A percentile compares a stretch with the other conserved stretches of the same genome.
Evolutionary conservation across 1,284 basidiomycete genomes (phyloP).

Genomic region (Cutaneotrichosporon mucoides): DNA sequence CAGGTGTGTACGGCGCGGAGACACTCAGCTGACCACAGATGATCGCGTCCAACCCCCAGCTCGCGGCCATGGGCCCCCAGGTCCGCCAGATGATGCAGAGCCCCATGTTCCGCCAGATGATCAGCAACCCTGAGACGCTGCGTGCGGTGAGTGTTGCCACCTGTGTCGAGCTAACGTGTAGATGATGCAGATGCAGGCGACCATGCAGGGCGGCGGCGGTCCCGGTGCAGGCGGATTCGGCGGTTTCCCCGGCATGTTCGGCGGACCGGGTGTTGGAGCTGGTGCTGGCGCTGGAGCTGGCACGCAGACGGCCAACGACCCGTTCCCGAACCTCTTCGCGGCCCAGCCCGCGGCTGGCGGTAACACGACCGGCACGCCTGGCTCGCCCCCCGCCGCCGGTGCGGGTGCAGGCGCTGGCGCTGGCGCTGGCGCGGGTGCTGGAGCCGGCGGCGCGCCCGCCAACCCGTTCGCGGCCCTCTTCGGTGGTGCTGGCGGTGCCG

Average conservation of each 20-base stretch:
- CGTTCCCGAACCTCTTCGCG: constrained; percentile 46
- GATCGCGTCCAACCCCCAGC: constrained; percentile 73
- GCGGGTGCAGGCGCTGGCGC: constrained; percentile 9
- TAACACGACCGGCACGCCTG: constrained; percentile 3
- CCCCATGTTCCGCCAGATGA: constrained; percentile 74
- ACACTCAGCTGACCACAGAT: constrained; percentile 51
- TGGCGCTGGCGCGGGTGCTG: constrained; percentile 5
- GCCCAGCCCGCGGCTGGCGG: constrained; percentile 18
- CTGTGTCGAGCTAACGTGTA: constrained; percentile 34
- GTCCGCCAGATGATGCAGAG: constrained; percentile 73
- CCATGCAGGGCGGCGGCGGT: constrained; percentile 34
- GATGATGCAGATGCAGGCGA: constrained; percentile 71
- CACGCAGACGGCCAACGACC: constrained; percentile 29
- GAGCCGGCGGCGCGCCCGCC: neutral
- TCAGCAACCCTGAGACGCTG: constrained; percentile 50
- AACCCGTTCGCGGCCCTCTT: constrained; percentile 18
- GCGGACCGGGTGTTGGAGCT: constrained; percentile 18
- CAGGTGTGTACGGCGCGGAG: constrained; percentile 47
- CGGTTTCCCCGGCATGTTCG: constrained; percentile 32
- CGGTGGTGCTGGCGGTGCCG: constrained; percentile 9
- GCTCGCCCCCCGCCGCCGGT: constrained; percentile 1
- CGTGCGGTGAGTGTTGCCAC: constrained; percentile 26
- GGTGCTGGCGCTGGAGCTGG: constrained; percentile 21
- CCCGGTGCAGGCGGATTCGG: constrained; percentile 22
- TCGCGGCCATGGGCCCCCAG: constrained; percentile 72